Conservation (phyloP, 1,139 yeast species). For the Pichia norvegensis region DNA sequence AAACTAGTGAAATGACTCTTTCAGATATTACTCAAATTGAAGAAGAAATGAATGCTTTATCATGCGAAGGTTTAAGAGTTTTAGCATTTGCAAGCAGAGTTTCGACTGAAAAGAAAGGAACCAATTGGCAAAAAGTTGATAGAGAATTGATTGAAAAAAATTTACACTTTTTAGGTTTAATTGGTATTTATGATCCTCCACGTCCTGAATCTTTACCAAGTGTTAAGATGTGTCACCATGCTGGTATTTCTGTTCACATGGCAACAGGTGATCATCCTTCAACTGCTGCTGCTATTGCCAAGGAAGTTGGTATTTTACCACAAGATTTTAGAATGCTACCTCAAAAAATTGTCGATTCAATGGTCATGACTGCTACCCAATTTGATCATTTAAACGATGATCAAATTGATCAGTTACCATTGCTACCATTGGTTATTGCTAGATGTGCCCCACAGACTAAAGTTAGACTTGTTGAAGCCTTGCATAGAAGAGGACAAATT, state of each 20-base stretch:
- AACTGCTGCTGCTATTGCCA: constrained; percentile 76
- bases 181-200: constrained; percentile 82
- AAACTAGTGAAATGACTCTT: constrained; percentile 34
- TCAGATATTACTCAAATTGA: constrained; percentile 40
- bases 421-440: constrained; percentile 71
- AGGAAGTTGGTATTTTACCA: constrained; percentile 80
- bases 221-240: constrained; percentile 60
- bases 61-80: constrained; percentile 66
- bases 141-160: constrained; percentile 50
- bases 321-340: constrained; percentile 56
- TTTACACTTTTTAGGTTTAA: constrained; percentile 57
- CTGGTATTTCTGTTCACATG: constrained; percentile 81
- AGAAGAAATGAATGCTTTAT: constrained; percentile 52
- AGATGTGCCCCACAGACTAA: constrained; percentile 83
- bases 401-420: constrained; percentile 60
- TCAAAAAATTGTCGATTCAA: constrained; percentile 50
- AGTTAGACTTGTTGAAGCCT: constrained; percentile 76
- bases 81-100: constrained; percentile 56
- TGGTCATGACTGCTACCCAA: constrained; percentile 72
- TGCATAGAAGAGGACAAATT: constrained; percentile 61
- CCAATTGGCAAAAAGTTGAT: constrained; percentile 29
- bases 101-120: constrained; percentile 19
- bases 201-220: constrained; percentile 66
- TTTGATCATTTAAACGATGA: constrained; percentile 59
- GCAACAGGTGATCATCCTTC: constrained; percentile 82